Base-by-base conservation (phyloP, 768 basidiomycete genomes). In the Russula dissimulans region DNA sequence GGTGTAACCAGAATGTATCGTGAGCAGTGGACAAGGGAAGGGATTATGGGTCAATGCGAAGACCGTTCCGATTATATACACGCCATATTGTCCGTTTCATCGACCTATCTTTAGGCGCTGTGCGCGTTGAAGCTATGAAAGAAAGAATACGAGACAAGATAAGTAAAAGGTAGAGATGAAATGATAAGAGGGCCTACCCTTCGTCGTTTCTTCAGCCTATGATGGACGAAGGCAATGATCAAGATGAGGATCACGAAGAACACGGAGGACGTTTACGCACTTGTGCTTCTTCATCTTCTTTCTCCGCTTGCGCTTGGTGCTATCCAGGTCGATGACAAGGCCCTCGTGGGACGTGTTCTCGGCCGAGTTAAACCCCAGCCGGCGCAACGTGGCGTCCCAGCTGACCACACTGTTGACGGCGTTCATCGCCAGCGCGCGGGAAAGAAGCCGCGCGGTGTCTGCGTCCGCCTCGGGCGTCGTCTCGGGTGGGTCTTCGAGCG, bases 201-300 rank as follows among this genome's bases (percentile, higher is more conserved):
- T 81, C 93, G 80, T 66, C 91, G 84, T 79, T 95, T 95, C 84
- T 86, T 90, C 69, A 91, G 80, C 77, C 91, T 92, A 63, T 6
- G 64, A 51, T 61, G 29, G 32, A 50, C 22, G 22, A 26, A 26
- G 29, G 39, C 10, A 53, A 51, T 31, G 43, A 36, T 49, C 41
- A 51, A 43, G 59, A 14, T n/a, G 44, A 51, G 44, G 59, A 14
- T n/a, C 45, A 46, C 45, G 41, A 58, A 46, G 49, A 55, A 58
- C 59, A 58, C 18, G 15, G 42, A 59, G 55, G 46, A 45, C 56
- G 29, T 31, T 29, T 50, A 79, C 89, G 73, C 69, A 92, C 91
- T 95, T 95, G 73, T 95, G 93, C 76, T 94, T 95, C 81, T 87
- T 91, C 86, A 95, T 95, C 84, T 95, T 95, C 84, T 85, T 88